Base-by-base conservation (phyloP, 2,329 filamentous ascomycete genomes). In the Periconia sp. region DNA sequence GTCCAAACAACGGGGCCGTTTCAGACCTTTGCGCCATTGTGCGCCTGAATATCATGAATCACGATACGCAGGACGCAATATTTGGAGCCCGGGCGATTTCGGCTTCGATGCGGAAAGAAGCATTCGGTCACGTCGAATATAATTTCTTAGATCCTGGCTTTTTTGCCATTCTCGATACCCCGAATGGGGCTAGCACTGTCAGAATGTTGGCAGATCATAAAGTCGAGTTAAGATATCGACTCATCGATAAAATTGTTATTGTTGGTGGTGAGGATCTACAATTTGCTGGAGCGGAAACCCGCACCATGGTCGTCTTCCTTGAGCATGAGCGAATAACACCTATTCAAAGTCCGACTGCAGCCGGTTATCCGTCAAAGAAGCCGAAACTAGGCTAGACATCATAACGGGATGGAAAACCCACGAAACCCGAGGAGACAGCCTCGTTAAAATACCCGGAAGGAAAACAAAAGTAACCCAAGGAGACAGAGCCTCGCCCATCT, bases 211-310 rank as follows among this genome's bases (percentile, higher is more conserved):
- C 13, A 24, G 40, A 43, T 35, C 40, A 48, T 28, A 24, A 15
- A 21, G 35, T 16, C 25, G 34, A 39, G 30, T 29, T 48, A 13
- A 35, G 40, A 11, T 19, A 36, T 36, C 28, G 36, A 23, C 23
- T 43, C 17, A 36, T 43, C 12, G 40, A 48, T 22, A 48, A 48
- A 31, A 40, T 48, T 13, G 40, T 43, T 22, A 40, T 48, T 22
- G 36, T 47, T 16, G 34, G 43, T 29, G 31, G 41, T 4, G 26
- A 36, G 17, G 24, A 31, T 29, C 35, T 40, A n/a, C 34, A 40
- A 10, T 17, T 24, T 26, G 19, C 21, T 29, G 23, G 13, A 15
- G 9, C 29, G 9, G 15, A 31, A 31, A 8, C 11, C 8, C 29
- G 11, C 8, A 11, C 29, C 8, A 31, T 31, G 9, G 29, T 15